Conservation (phyloP, 768 basidiomycete genomes). For the Russula griseocarnosa region DNA sequence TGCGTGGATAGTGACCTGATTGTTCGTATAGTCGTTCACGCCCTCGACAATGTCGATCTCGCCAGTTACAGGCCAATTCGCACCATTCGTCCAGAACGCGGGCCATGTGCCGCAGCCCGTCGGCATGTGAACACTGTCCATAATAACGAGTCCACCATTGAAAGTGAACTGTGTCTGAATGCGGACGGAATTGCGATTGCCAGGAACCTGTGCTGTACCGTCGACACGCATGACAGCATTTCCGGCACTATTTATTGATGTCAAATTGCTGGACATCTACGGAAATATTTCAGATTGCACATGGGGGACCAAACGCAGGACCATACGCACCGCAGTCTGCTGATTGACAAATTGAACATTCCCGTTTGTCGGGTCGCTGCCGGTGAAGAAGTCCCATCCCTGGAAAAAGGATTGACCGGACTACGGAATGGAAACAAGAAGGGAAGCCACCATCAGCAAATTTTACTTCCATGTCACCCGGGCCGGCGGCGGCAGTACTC, state of each 20-base stretch:
- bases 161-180: slow-evolving; percentile 61
- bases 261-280: slow-evolving; percentile 54
- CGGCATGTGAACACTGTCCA: slow-evolving; percentile 88
- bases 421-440: slow-evolving; percentile 33
- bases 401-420: slow-evolving; percentile 73
- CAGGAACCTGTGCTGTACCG: slow-evolving; percentile 68
- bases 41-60: slow-evolving; percentile 88
- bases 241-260: slow-evolving; percentile 62
- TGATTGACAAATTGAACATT: slow-evolving; percentile 63
- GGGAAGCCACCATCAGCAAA: background rate
- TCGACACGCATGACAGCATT: slow-evolving; percentile 88
- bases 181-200: slow-evolving; percentile 70
- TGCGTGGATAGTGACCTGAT: slow-evolving; percentile 82
- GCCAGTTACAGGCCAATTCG: slow-evolving; percentile 61
- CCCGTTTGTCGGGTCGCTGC: slow-evolving; percentile 74
- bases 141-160: slow-evolving; percentile 65
- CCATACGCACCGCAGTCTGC: slow-evolving; percentile 48
- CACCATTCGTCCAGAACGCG: slow-evolving; percentile 44
- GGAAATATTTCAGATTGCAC: slow-evolving; percentile 2
- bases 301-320: background rate
- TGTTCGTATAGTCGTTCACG: slow-evolving; percentile 72
- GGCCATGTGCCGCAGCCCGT: slow-evolving; percentile 89
- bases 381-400: slow-evolving; percentile 71
- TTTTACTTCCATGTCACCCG: slow-evolving; percentile 9
- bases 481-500: slow-evolving; percentile 31